phyloP scores from a whole-genome alignment of 495 filamentous ascomycete genomes.

The Penicillium desertorum region DNA sequence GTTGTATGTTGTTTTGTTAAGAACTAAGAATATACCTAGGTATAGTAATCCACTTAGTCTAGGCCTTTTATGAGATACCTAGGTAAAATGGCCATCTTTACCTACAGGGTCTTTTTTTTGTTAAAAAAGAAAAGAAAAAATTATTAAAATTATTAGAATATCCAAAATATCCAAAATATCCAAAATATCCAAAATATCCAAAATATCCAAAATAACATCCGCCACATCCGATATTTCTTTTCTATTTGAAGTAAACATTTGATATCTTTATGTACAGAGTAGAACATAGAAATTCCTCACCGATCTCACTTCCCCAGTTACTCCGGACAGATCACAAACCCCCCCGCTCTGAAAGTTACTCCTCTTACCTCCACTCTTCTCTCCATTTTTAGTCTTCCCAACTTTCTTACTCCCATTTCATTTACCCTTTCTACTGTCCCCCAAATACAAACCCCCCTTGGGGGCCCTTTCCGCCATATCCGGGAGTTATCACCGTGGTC shows the following conservation, averaged over 20 bases:
- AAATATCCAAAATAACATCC: neutral
- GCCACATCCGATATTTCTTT: slow-evolving; percentile 3
- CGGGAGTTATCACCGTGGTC: slow-evolving; percentile 19
- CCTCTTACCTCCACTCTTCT: slow-evolving; percentile 19
- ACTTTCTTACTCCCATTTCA: slow-evolving; percentile 1
- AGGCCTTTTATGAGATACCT: neutral
- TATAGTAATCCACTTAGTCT: neutral
- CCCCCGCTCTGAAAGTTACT: slow-evolving; percentile 19
- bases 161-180: neutral
- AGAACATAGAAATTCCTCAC: slow-evolving; percentile 11
- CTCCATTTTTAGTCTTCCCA: neutral
- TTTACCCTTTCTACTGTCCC: slow-evolving; percentile 11
- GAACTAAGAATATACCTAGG: neutral
- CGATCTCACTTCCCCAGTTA: slow-evolving; percentile 30
- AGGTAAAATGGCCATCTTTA: neutral
- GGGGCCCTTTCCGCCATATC: slow-evolving; percentile 16
- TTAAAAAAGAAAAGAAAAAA: too few species aligned
- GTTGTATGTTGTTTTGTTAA: neutral
- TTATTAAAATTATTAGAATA: too few species aligned
- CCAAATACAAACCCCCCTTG: slow-evolving; percentile 8
- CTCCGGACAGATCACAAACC: slow-evolving; percentile 22
- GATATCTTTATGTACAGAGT: too few species aligned
- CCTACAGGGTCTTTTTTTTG: neutral
- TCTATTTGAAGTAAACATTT: neutral
- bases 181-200: neutral